Evolutionary conservation across 2,329 filamentous ascomycete species (phyloP).

Genomic region (Verticillium zaregamsianum): DNA sequence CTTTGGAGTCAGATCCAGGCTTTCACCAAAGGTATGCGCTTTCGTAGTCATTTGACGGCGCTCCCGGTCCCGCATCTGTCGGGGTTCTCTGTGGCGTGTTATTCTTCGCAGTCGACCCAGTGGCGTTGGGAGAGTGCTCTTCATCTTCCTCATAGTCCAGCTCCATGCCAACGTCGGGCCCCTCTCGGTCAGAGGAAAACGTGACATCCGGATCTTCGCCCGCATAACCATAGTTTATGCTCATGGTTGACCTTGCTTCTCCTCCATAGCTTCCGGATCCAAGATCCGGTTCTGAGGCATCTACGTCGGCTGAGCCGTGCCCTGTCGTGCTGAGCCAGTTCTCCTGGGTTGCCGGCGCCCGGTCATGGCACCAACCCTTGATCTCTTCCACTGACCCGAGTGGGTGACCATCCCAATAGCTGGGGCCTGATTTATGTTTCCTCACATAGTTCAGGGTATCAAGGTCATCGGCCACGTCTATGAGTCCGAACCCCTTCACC

Average conservation of each 20-base stretch:
- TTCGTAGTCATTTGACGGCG: neutral
- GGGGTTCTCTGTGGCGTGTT: neutral
- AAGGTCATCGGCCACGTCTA: neutral
- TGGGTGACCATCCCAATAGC: slow-evolving; percentile 7
- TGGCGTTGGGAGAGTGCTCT: too few species aligned
- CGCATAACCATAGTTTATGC: too few species aligned
- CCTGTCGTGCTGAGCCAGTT: too few species aligned
- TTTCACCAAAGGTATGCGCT: neutral
- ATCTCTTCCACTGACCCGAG: neutral
- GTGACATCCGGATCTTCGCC: too few species aligned
- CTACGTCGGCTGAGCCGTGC: neutral
- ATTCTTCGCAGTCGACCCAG: neutral
- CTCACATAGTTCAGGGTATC: neutral
- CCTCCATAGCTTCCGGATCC: too few species aligned
- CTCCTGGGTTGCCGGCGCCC: too few species aligned
- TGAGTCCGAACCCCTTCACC: neutral
- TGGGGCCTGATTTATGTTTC: slow-evolving; percentile 1
- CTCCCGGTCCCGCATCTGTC: neutral
- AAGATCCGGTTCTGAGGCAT: neutral
- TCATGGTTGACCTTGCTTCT: too few species aligned
- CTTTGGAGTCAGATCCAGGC: too few species aligned
- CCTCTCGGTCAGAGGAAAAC: neutral
- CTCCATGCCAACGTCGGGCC: neutral
- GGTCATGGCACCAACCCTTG: neutral
- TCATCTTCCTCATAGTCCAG: neutral